Percentiles rank a stretch among this genome's conserved stretches.
Conservation (phyloP, 176 grass and related monocot species). For the Aegilops sharonensis region DNA sequence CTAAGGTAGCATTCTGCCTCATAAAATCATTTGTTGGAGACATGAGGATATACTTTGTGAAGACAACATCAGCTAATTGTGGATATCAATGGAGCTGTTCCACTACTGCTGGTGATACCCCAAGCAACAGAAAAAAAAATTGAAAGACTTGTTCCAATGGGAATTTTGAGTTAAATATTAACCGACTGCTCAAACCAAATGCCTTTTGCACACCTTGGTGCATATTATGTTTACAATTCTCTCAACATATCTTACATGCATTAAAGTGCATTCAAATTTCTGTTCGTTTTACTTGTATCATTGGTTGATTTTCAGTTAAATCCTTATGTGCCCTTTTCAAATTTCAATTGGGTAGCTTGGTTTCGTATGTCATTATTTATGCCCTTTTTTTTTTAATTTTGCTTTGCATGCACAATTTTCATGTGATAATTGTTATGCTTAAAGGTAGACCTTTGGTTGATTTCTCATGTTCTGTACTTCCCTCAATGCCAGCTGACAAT, state of each 20-base stretch:
- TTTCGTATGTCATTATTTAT: conserved; percentile 22
- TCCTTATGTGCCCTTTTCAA: background rate
- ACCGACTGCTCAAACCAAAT: background rate
- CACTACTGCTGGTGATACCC: conserved; percentile 7
- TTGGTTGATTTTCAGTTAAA: background rate
- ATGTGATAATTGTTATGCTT: conserved; percentile 14
- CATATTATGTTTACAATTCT: background rate
- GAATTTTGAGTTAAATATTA: conserved; percentile 14
- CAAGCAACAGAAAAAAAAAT: background rate
- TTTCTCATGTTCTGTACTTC: conserved; percentile 23
- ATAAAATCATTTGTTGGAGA: background rate
- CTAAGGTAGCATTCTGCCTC: background rate
- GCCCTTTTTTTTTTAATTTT: background rate
- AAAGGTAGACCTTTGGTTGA: conserved; percentile 20
- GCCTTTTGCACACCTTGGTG: background rate
- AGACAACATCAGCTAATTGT: background rate
- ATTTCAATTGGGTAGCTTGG: background rate
- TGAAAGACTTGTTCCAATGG: background rate
- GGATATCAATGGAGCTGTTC: background rate
- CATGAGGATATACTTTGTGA: background rate
- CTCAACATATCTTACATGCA: background rate
- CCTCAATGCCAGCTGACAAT: conserved; percentile 68
- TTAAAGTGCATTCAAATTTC: background rate
- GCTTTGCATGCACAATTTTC: background rate
- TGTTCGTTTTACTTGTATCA: background rate